phyloP scores from a whole-genome alignment of 768 basidiomycete genomes.

The Pleurotus citrinopileatus region DNA sequence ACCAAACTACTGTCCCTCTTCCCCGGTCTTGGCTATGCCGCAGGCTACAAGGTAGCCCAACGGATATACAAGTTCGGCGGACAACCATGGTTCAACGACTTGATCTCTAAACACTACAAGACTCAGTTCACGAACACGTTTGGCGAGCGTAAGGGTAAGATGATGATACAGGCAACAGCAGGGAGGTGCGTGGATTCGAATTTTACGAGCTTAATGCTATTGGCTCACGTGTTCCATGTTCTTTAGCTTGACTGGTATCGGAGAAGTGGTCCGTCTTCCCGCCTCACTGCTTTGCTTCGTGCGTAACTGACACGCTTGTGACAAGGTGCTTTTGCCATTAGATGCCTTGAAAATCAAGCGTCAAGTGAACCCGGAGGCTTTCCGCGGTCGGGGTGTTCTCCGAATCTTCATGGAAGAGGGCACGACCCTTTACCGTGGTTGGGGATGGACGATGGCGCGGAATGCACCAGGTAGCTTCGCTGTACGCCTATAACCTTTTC shows the following conservation, averaged over 20 bases:
- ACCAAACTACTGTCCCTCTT: slow-evolving; percentile 88
- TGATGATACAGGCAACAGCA: slow-evolving; percentile 93
- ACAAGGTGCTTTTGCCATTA: slow-evolving; percentile 85
- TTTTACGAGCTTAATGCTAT: neutral
- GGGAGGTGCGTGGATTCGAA: slow-evolving; percentile 62
- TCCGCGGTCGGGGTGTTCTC: slow-evolving; percentile 89
- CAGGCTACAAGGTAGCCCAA: slow-evolving; percentile 95
- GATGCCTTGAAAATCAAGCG: slow-evolving; percentile 98
- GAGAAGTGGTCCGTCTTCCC: slow-evolving; percentile 76
- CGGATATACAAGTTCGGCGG: slow-evolving; percentile 98
- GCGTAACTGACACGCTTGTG: neutral
- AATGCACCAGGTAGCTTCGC: slow-evolving; percentile 97
- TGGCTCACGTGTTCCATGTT: neutral
- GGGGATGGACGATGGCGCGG: slow-evolving; percentile 98
- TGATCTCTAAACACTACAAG: slow-evolving; percentile 82
- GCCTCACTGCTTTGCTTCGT: neutral
- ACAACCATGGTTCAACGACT: slow-evolving; percentile 96
- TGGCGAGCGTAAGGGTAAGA: slow-evolving; percentile 93
- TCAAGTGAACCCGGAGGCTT: slow-evolving; percentile 97
- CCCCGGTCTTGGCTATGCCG: slow-evolving; percentile 96
- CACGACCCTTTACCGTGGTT: slow-evolving; percentile 89
- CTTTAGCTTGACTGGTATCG: slow-evolving; percentile 71
- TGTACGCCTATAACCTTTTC: slow-evolving; percentile 43
- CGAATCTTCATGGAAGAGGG: slow-evolving; percentile 89
- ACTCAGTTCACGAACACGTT: slow-evolving; percentile 78